Percentiles rank a stretch among this genome's conserved stretches.
Evolutionary conservation across 257 asterid species (phyloP).

Genomic region (Verbascum thapsus): DNA sequence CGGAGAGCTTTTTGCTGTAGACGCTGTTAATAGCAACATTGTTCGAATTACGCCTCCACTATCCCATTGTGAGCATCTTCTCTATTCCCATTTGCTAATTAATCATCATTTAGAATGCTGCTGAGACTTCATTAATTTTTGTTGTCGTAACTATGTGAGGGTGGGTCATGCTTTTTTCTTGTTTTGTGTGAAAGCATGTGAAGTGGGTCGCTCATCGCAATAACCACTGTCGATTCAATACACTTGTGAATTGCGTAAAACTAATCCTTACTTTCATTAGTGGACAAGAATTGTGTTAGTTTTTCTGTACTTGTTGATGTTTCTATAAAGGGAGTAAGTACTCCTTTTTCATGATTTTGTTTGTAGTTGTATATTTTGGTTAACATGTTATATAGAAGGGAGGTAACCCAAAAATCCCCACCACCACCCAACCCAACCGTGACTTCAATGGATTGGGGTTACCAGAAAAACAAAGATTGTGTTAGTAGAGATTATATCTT

Average conservation of each 20-base stretch:
- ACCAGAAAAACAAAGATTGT: too few relatives aligned
- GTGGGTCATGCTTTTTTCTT: not conserved
- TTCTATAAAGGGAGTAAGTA: too few relatives aligned
- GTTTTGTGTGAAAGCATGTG: conserved; percentile 10
- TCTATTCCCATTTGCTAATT: conserved; percentile 10
- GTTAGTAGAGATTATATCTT: conserved; percentile 7
- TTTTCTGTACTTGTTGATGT: too few relatives aligned
- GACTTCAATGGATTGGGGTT: too few relatives aligned
- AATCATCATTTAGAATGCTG: not conserved
- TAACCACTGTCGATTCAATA: not conserved
- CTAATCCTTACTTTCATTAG: too few relatives aligned
- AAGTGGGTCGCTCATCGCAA: not conserved
- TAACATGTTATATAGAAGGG: too few relatives aligned
- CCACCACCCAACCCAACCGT: too few relatives aligned
- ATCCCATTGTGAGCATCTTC: conserved; percentile 74
- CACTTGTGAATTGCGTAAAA: conserved; percentile 23
- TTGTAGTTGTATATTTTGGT: too few relatives aligned
- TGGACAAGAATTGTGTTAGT: too few relatives aligned
- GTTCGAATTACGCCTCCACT: conserved; percentile 86
- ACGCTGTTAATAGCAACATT: conserved; percentile 83
- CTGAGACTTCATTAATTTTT: conserved; percentile 12
- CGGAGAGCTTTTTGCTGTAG: conserved; percentile 95
- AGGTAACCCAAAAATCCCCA: too few relatives aligned
- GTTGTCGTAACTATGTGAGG: not conserved
- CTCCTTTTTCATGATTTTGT: too few relatives aligned